phyloP scores from a whole-genome alignment of 192 early-diverging fungal genomes.

The Oehlia diaphana region DNA sequence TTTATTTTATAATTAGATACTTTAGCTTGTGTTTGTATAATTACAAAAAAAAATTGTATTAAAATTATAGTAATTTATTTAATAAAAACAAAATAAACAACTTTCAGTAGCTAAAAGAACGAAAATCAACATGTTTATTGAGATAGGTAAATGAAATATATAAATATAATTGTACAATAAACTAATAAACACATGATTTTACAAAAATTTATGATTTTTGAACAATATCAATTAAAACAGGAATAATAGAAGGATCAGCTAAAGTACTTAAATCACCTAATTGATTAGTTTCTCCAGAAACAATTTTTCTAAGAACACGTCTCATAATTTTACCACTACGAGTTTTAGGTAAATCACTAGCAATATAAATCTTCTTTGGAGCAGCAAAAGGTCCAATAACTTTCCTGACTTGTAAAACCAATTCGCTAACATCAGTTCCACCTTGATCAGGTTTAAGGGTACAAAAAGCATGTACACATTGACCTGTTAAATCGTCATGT shows the following conservation, averaged over 20 bases:
- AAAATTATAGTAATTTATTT: no score
- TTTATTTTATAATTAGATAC: no score
- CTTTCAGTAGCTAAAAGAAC: no score
- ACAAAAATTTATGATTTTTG: conserved; percentile 28
- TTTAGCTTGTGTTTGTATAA: no score
- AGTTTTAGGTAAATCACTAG: conserved; percentile 92
- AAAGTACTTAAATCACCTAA: conserved; percentile 89
- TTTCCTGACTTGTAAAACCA: conserved; percentile 77
- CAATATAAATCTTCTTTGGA: conserved; percentile 84
- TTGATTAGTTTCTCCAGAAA: conserved; percentile 78
- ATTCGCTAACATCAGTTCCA: conserved; percentile 51
- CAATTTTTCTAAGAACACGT: conserved; percentile 91
- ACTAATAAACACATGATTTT: no score
- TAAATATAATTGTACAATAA: no score
- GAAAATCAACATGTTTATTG: no score
- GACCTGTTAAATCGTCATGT: conserved; percentile 86
- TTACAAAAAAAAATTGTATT: no score
- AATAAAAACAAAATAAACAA: no score
- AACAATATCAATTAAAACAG: conserved; percentile 43
- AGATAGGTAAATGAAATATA: no score
- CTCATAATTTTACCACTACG: conserved; percentile 97
- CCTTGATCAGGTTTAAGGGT: conserved; percentile 67
- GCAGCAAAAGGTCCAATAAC: conserved; percentile 94
- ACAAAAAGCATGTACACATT: conserved; percentile 86
- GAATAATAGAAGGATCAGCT: conserved; percentile 67